A percentile compares a stretch with the other conserved stretches of the same genome.
phyloP scores from a whole-genome alignment of 306 rosid genomes.

The Morella rubra region DNA sequence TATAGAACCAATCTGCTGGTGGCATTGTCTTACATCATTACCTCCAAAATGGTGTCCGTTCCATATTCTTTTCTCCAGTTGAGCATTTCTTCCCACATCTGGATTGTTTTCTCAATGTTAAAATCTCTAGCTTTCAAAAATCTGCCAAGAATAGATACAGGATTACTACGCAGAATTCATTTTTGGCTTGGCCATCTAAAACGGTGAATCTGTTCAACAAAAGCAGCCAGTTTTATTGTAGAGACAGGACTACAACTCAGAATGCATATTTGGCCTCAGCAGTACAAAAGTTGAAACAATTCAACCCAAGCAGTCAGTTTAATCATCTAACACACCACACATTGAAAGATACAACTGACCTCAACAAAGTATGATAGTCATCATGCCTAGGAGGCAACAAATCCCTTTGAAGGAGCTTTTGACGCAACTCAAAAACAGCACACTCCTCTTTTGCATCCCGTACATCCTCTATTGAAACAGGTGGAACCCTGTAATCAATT shows the following conservation, averaged over 20 bases:
- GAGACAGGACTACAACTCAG: neutral
- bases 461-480: constrained; percentile 82
- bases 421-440: constrained; percentile 68
- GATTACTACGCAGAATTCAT: neutral
- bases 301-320: neutral
- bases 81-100: constrained; percentile 93
- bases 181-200: too few species aligned
- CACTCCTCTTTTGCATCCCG: constrained; percentile 76
- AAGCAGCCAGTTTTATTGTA: neutral
- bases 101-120: constrained; percentile 69
- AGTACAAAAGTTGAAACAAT: neutral
- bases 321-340: neutral
- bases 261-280: neutral
- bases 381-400: constrained; percentile 73
- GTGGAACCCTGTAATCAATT: constrained; percentile 70
- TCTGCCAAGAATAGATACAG: constrained; percentile 34
- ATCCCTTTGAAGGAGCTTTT: constrained; percentile 55
- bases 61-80: constrained; percentile 85
- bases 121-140: constrained; percentile 89
- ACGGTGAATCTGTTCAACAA: too few species aligned
- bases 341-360: constrained; percentile 41
- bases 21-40: constrained; percentile 35
- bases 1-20: neutral
- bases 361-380: constrained; percentile 78
- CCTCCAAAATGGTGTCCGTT: constrained; percentile 85